Percentiles rank a stretch among this genome's conserved stretches.
Evolutionary conservation across 2,329 filamentous ascomycete genomes (phyloP).

Genomic region (Ceratocystiopsis minuta): DNA sequence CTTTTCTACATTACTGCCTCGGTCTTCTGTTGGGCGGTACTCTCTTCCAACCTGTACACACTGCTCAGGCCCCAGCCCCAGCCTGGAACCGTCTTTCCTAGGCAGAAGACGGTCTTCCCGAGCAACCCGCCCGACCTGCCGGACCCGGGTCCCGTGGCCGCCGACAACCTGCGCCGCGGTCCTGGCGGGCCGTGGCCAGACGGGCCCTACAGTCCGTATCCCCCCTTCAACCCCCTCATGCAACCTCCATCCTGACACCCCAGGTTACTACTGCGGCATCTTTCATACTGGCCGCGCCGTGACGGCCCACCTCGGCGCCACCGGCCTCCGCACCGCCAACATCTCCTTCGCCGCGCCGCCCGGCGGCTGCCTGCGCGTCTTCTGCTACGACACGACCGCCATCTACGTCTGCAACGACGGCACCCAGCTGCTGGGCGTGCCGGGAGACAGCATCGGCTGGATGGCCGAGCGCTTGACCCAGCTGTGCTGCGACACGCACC

Average conservation of each 20-base stretch:
- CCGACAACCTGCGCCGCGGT: neutral
- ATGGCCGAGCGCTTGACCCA: constrained; percentile 5
- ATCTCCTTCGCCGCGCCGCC: neutral
- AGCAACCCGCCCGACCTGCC: neutral
- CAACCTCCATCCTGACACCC: neutral
- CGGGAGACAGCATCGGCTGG: constrained; percentile 5
- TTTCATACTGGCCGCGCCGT: constrained; percentile 6
- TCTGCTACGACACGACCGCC: constrained; percentile 8
- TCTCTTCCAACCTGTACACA: neutral
- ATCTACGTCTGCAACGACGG: constrained; percentile 9
- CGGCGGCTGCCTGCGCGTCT: constrained; percentile 6
- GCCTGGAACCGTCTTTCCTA: too few relatives aligned
- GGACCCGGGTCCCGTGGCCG: constrained; percentile 1
- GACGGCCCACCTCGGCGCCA: constrained; percentile 1
- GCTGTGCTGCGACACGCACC: constrained; percentile 8
- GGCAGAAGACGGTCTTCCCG: neutral
- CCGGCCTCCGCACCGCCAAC: constrained; percentile 2
- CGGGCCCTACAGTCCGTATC: constrained; percentile 6
- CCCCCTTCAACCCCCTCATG: too few relatives aligned
- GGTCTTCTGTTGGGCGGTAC: too few relatives aligned
- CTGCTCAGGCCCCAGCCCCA: too few relatives aligned
- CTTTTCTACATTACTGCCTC: too few relatives aligned
- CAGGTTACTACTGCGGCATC: constrained; percentile 8
- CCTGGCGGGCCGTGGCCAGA: constrained; percentile 7
- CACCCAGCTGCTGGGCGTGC: neutral